Evolutionary conservation across 2,329 filamentous ascomycete species (phyloP).

Genomic region (Eutypa lata): DNA sequence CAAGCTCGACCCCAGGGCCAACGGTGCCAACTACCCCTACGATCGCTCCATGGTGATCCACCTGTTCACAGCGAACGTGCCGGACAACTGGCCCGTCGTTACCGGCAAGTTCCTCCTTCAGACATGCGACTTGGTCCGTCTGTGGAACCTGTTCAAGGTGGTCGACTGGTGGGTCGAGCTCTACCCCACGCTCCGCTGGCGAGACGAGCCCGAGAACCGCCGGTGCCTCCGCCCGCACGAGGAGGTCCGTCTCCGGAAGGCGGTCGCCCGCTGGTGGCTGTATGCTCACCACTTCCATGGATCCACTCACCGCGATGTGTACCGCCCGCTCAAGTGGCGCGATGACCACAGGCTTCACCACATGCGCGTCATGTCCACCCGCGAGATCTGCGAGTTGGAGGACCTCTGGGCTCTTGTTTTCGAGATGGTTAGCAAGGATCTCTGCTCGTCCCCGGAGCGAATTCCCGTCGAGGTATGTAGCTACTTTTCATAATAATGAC

Average conservation of each 20-base stretch:
- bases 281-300: slow-evolving; percentile 52
- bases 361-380: slow-evolving; percentile 22
- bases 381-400: slow-evolving; percentile 25
- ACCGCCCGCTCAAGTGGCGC: slow-evolving; percentile 15
- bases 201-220: slow-evolving; percentile 41
- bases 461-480: slow-evolving; percentile 19
- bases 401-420: slow-evolving; percentile 20
- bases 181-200: slow-evolving; percentile 43
- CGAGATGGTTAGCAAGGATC: slow-evolving; percentile 22
- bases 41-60: too few species aligned
- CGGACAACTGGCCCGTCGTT: too few species aligned
- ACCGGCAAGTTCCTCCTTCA: too few species aligned
- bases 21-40: too few species aligned
- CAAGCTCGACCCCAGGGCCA: too few species aligned
- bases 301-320: slow-evolving; percentile 29
- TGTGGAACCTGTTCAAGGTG: slow-evolving; percentile 30
- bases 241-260: slow-evolving; percentile 44
- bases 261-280: slow-evolving; percentile 53
- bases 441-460: slow-evolving; percentile 26
- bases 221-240: slow-evolving; percentile 42
- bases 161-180: slow-evolving; percentile 38
- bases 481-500: neutral
- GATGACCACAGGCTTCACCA: slow-evolving; percentile 23
- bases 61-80: neutral
- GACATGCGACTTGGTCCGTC: too few species aligned